Evolutionary conservation across 2,329 filamentous ascomycete species (phyloP), one percentile per base, ranked within the genome.

Genomic region (Sclerotinia nivalis): DNA sequence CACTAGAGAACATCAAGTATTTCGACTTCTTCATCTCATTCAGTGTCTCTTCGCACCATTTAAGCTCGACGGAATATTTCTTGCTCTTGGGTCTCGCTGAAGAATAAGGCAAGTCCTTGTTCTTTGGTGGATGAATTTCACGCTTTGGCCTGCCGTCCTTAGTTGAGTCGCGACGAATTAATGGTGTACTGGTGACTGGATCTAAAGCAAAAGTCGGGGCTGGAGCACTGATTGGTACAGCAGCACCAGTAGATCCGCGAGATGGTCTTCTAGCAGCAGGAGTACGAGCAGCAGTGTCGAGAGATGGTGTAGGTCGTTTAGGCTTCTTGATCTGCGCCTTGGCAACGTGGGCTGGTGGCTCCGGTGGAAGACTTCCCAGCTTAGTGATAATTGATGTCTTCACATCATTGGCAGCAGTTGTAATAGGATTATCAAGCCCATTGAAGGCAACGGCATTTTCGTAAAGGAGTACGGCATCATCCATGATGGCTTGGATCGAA

Each of bases 101-200:
- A 25, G 90, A 87, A 78, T 97, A 98, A 10, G 94, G 91, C n/a
- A 97, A 85, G 78, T 98, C 96, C 74, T 95, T 94, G 72, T 90
- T 89, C 77, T 95, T 94, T 0, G 96, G 93, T 12, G 94, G 92
- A 76, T 97, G 93, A 69, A 98, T 97, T 20, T 95, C 93, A 68
- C 96, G 91, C 84, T 97, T 97, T 15, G 95, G 94, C 66, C 96
- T 88, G 73, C 89, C 87, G 69, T 90, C 91, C 70, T 90, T 91
- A 8, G 89, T 90, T 1, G 93, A 97, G 76, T 96, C 93, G 28
- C 95, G 91, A 68, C 96, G 91, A 73, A 96, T 96, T 52, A 93
- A 85, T 12, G 93, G 93, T 52, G 93, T 85, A 1, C 92, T 93
- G 15, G 76, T 76, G 75, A 93, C 89, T 1, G 92, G 88, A 34